Evolutionary conservation across 192 early-diverging fungal species (phyloP), one percentile per base, ranked within the genome.

Genomic region (Lunasporangiospora selenospora): DNA sequence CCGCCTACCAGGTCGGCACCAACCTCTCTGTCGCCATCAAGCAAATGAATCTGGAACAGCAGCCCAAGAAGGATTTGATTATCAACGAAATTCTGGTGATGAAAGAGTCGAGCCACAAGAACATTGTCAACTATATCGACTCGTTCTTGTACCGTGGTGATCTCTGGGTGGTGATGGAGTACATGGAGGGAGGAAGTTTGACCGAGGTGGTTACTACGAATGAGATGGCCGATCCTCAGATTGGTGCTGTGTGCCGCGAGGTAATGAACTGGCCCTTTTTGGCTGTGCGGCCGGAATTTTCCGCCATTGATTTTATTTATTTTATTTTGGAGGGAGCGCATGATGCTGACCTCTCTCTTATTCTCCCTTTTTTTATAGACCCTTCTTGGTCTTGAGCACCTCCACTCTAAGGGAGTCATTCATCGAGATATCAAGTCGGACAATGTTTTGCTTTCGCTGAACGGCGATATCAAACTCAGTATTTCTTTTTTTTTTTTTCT

Each of bases 31-130:
- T 97, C 2, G 96, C 95, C 3, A 96, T 98, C 75, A 98, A 98
- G 80, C 95, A 96, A 71, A 98, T 97, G 93, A 92, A 96, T 55
- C 75, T 98, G 47, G 89, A 95, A 67, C 88, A 94, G 71, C 96
- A 98, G 78, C 94, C 95, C 29, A 96, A 96, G 70, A 96, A 96
- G 81, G 96, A 98, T 56, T 69, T 96, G 53, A 98, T 98, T 59
- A 95, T 97, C 73, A 97, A 93, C 55, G 94, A 95, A 75, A 94
- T 95, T 45, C 38, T 92, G 38, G 88, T 95, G 21, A 93, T 95
- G 92, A 91, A 91, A 50, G 87, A 90, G 46, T 85, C 83, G 18
- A 80, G 77, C 30, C 93, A 95, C 77, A 67, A 75, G 47, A 94
- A 95, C 65, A 92, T 95, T 77, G 92, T 95, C 46, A 92, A 90